Base-by-base conservation (phyloP, 2,329 filamentous ascomycete genomes). In the Phyllosticta capitalensis region DNA sequence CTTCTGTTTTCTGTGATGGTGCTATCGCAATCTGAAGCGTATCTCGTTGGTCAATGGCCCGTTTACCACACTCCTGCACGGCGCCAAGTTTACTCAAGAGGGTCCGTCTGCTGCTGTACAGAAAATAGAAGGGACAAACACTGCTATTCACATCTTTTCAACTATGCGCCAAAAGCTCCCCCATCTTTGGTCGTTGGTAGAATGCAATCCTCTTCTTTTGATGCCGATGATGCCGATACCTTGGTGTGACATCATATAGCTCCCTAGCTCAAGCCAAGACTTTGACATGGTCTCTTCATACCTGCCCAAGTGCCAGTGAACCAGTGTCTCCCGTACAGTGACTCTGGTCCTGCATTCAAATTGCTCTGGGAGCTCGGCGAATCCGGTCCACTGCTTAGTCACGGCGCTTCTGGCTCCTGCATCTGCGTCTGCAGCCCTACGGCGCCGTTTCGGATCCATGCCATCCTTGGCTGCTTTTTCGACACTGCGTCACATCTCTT, bases 41-140 rank as follows among this genome's bases (percentile, higher is more conserved):
- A 69, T 72, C 66, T 68, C 67, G 48, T 65, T 68, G 67, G 62
- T 60, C 61, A 65, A 70, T 72, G 70, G 69, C 71, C 67, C 65
- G 69, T 66, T 68, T 64, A 70, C 63, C 14, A 45, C 14, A 45
- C 38, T 45, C 38, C 38, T n/a, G n/a, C 5, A 14, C 38, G 38
- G 38, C 38, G 38, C 38, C 38, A 45, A 45, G 38, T 45, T 45
- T 45, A 45, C 56, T 54, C 56, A 59, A 45, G 38, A 45, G 38
- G 38, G 38, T 45, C 38, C 71, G 69, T 69, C 66, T 51, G 61
- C 61, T 55, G 55, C 52, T 62, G 61, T 62, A 62, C 61, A 62
- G 58, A 62, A 62, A 60, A 60, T 60, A 60, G 58, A 59, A 59
- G 58, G 55, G 58, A 53, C 58, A 52, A 51, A 26, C n/a, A 45